Percentiles rank a stretch among this genome's conserved stretches.
These are phyloP conservation scores for Betula pendula DNA, from an alignment of 306 rosid species.

Conservation along the genomic window DNA sequence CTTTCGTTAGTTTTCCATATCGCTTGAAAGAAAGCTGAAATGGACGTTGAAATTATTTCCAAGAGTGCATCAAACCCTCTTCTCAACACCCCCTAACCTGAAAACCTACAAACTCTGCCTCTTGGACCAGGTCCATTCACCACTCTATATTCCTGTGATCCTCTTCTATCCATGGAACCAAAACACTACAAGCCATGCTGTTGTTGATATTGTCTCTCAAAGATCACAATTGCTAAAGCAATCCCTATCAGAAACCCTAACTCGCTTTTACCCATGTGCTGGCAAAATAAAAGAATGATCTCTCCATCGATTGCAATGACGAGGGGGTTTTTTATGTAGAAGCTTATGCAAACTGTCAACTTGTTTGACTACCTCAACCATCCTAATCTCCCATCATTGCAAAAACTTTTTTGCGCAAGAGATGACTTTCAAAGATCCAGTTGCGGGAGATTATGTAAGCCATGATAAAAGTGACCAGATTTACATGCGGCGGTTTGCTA, in stretches of 20 bases:
- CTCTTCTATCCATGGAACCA: conserved; percentile 3
- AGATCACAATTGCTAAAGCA: conserved; percentile 5
- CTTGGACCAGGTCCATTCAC: conserved; percentile 22
- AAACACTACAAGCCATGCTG: neutral
- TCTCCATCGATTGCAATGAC: conserved; percentile 28
- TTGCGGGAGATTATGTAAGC: too few relatives aligned
- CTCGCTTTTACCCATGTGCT: conserved; percentile 34
- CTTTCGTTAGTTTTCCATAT: neutral
- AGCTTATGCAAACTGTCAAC: neutral
- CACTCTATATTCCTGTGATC: conserved; percentile 10
- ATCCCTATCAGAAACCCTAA: conserved; percentile 29
- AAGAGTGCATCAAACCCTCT: conserved; percentile 24
- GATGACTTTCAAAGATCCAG: too few relatives aligned
- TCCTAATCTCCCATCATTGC: neutral
- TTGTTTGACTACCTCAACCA: neutral
- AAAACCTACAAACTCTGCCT: conserved; percentile 30
- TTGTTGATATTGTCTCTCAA: neutral
- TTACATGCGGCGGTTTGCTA: too few relatives aligned
- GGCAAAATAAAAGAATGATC: conserved; percentile 19
- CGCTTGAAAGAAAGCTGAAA: neutral
- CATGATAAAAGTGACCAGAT: too few relatives aligned
- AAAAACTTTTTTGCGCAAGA: too few relatives aligned
- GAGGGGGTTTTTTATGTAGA: conserved; percentile 8
- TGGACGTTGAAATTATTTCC: conserved; percentile 28
- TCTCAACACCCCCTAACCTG: conserved; percentile 27